Evolutionary conservation across 2,329 filamentous ascomycete genomes (phyloP).

Genomic region (Fusarium foetens): DNA sequence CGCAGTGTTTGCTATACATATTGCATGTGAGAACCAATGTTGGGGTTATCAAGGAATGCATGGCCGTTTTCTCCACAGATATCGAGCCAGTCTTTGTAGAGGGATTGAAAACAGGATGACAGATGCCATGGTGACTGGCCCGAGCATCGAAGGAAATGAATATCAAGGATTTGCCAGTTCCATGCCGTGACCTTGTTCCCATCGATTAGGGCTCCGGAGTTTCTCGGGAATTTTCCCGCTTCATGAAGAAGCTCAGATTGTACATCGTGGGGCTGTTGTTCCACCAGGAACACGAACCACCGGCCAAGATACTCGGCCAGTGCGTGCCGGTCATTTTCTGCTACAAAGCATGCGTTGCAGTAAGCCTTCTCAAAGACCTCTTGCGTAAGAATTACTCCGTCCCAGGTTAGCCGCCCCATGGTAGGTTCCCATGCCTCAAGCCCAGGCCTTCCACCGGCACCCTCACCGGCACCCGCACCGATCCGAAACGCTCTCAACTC

Average conservation of each 20-base stretch:
- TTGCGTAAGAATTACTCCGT: neutral
- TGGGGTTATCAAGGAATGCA: too few relatives aligned
- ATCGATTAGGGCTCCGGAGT: too few relatives aligned
- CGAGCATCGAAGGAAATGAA: neutral
- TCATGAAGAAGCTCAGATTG: neutral
- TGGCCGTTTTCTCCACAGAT: accelerated
- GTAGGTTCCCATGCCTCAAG: neutral
- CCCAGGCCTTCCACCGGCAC: neutral
- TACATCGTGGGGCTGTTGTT: neutral
- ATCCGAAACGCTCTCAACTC: neutral
- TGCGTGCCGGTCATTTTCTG: accelerated
- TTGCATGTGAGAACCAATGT: neutral
- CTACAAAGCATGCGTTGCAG: neutral
- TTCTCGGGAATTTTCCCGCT: neutral
- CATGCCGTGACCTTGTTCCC: neutral
- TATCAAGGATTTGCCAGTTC: neutral
- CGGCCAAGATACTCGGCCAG: neutral
- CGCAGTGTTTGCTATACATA: neutral
- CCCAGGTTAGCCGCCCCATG: neutral
- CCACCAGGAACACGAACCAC: neutral
- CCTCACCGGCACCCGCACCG: too few relatives aligned
- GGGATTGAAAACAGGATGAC: neutral
- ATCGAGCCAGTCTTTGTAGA: neutral
- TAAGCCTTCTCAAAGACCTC: neutral
- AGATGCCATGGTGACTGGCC: neutral